Base-by-base conservation (phyloP, 2,329 filamentous ascomycete genomes). In the Fusarium sp. region DNA sequence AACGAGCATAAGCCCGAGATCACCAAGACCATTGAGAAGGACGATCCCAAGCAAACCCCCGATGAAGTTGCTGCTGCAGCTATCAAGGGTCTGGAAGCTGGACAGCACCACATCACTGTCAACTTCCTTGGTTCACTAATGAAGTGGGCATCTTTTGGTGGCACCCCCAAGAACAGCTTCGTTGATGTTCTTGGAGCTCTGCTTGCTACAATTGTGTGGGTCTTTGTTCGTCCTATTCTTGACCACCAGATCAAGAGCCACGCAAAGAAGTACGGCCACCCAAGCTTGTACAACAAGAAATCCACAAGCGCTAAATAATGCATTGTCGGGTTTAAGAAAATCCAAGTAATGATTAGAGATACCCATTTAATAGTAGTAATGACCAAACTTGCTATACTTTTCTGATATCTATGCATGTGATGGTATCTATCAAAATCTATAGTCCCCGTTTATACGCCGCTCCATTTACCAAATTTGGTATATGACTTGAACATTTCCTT, bases 41-140 rank as follows among this genome's bases (percentile, higher is more conserved):
- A 89, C n/a, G 96, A 99, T 80, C 92, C 91, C 20, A 87, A 90
- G 51, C 93, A 97, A 81, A 91, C 88, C 2, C 93, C 94, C 10
- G 91, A 96, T 10, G 88, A 92, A 66, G 94, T 97, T 20, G 96
- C 96, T 3, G 82, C 83, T 8, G 85, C 85, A 14, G 86, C 93
- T 2, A 90, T 99, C 57, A 83, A 84, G 47, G 93, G 92, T 0
- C 83, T 99, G 48, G 95, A 98, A 81, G 90, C 84, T 39, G 96
- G 95, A 1, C 86, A 96, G 30, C 95, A 93, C 81, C 87, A 94
- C 77, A 89, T 97, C 48, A 92, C 93, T 0, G 93, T 95, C 16
- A 92, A 90, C 67, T 90, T 91, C 70, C 79, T 97, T 51, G 93
- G 92, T 3, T 82, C 89, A 62, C 77, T 94, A 65, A 92, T 98